phyloP scores from a whole-genome alignment of 139 green algal genomes.

The Astrephomene gubernaculifera region DNA sequence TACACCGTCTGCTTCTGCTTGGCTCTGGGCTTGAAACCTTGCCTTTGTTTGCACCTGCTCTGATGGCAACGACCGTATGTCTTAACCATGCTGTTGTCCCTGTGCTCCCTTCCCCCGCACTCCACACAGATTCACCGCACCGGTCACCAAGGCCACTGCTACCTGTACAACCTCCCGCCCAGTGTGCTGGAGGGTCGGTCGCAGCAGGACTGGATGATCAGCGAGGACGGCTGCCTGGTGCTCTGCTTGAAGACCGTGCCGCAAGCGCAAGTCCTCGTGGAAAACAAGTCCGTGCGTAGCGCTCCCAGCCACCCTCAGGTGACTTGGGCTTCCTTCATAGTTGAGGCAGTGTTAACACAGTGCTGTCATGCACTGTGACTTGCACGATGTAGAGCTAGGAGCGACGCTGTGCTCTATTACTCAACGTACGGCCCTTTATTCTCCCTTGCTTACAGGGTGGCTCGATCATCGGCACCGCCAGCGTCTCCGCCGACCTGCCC shows the following conservation, averaged over 20 bases:
- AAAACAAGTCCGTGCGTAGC: conserved; percentile 30
- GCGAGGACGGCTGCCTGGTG: conserved; percentile 45
- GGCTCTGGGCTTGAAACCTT: too few species aligned
- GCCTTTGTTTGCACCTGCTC: too few species aligned
- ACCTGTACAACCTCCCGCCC: conserved; percentile 37
- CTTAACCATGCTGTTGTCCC: too few species aligned
- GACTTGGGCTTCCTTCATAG: background rate
- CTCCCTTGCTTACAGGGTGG: background rate
- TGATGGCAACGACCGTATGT: too few species aligned
- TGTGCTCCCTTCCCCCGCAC: too few species aligned
- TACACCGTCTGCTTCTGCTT: too few species aligned
- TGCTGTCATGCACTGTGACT: background rate
- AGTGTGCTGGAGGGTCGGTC: conserved; percentile 17
- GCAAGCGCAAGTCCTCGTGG: background rate
- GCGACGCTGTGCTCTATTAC: too few species aligned
- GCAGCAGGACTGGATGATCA: conserved; percentile 39
- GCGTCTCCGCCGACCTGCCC: background rate
- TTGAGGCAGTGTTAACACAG: background rate
- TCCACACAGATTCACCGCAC: conserved; percentile 16
- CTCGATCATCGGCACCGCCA: background rate
- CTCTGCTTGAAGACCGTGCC: conserved; percentile 7
- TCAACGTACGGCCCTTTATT: too few species aligned
- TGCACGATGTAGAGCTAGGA: too few species aligned
- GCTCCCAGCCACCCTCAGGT: background rate
- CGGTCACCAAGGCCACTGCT: conserved; percentile 19